phyloP scores from a whole-genome alignment of 495 filamentous ascomycete species.

The Talaromyces stipitatus region DNA sequence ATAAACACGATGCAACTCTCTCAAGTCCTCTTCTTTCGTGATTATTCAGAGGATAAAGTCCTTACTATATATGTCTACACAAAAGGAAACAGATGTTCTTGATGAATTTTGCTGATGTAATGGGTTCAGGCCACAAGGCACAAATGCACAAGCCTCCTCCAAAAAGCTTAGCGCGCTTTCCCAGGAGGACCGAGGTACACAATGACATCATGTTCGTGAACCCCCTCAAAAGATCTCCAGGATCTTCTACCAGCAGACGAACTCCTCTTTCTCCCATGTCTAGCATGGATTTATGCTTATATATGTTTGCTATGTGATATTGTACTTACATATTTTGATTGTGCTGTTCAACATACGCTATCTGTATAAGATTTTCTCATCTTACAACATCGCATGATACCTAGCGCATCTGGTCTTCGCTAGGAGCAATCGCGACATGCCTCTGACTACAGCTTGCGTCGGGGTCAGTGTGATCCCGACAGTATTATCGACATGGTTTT shows the following conservation, averaged over 20 bases:
- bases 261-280: neutral
- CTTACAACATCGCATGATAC: neutral
- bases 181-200: neutral
- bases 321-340: too few species aligned
- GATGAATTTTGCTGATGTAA: too few species aligned
- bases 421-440: conserved; percentile 30
- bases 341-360: too few species aligned
- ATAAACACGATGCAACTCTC: too few species aligned
- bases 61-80: too few species aligned
- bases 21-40: too few species aligned
- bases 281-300: too few species aligned
- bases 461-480: conserved; percentile 69
- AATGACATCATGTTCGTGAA: conserved; percentile 3
- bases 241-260: neutral
- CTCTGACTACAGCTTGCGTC: conserved; percentile 67
- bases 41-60: too few species aligned
- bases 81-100: too few species aligned
- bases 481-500: conserved; percentile 68
- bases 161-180: neutral
- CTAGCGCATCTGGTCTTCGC: neutral
- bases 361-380: neutral
- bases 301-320: too few species aligned
- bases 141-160: neutral
- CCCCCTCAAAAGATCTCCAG: too few species aligned
- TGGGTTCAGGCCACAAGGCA: conserved; percentile 2